These are phyloP conservation scores for Fistulina hepatica DNA, from an alignment of 1,284 basidiomycete genomes.

Conservation along the genomic window DNA sequence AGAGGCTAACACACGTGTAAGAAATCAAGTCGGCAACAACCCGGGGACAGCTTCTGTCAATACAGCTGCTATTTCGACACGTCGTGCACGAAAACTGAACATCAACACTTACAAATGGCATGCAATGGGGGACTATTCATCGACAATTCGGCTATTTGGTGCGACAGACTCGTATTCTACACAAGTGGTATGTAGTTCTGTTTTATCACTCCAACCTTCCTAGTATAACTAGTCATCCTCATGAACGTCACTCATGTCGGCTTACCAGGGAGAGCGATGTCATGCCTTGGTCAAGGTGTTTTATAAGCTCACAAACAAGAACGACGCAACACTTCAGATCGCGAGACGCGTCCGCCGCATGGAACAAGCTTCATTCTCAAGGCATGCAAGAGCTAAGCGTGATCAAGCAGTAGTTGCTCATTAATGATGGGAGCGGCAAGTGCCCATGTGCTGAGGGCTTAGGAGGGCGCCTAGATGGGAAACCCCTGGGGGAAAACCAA, in stretches of 20 bases:
- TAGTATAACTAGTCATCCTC: no score
- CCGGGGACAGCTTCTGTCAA: no score
- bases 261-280: slow-evolving; percentile 13
- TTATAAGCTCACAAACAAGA: slow-evolving; percentile 15
- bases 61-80: no score
- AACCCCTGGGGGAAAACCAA: no score
- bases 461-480: no score
- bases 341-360: slow-evolving; percentile 10
- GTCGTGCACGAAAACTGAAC: slow-evolving; percentile 8
- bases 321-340: slow-evolving; percentile 9
- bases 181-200: slow-evolving; percentile 15
- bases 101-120: slow-evolving; percentile 17
- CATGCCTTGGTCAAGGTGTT: slow-evolving; percentile 15
- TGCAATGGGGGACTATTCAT: slow-evolving; percentile 15
- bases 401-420: no score
- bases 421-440: no score
- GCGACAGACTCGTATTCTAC: slow-evolving; percentile 16
- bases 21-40: slow-evolving; percentile 4
- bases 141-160: slow-evolving; percentile 12
- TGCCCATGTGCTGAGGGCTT: no score
- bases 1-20: slow-evolving; percentile 16
- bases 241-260: neutral
- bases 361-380: no score
- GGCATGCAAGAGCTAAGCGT: no score
- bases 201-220: no score